phyloP scores from a whole-genome alignment of 2,329 filamentous ascomycete genomes.

The Graphilbum sp. region DNA sequence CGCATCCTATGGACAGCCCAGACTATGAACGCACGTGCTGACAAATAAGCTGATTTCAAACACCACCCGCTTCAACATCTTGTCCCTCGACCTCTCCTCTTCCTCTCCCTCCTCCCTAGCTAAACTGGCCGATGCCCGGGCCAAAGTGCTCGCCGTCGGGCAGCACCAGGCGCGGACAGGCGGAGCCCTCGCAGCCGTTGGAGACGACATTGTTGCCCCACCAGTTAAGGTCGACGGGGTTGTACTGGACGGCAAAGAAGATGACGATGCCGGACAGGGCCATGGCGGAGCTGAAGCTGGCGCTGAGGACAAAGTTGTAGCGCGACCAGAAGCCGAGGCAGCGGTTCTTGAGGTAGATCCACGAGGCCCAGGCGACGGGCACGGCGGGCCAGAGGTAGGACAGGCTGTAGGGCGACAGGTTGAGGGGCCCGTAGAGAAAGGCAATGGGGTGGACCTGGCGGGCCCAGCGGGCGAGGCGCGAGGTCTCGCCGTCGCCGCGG shows the following conservation, averaged over 20 bases:
- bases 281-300: slow-evolving; percentile 32
- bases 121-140: background rate
- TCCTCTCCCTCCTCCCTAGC: no score
- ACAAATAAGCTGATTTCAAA: no score
- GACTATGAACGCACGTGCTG: no score
- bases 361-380: slow-evolving; percentile 23
- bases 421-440: slow-evolving; percentile 19
- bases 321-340: slow-evolving; percentile 13
- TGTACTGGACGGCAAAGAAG: background rate
- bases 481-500: slow-evolving; percentile 8
- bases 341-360: slow-evolving; percentile 22
- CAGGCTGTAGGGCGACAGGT: slow-evolving; percentile 23
- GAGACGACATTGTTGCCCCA: slow-evolving; percentile 2
- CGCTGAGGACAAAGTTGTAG: slow-evolving; percentile 31
- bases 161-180: slow-evolving; percentile 8
- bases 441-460: slow-evolving; percentile 24
- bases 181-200: slow-evolving; percentile 10
- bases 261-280: slow-evolving; percentile 21
- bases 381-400: slow-evolving; percentile 27
- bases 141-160: slow-evolving; percentile 9
- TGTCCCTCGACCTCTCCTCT: no score
- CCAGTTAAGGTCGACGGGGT: background rate
- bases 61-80: no score
- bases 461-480: slow-evolving; percentile 25
- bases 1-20: no score